A percentile compares a stretch with the other conserved stretches of the same genome.
Evolutionary conservation across 305 asterid genomes (phyloP).

Genomic region (Ajuga reptans): DNA sequence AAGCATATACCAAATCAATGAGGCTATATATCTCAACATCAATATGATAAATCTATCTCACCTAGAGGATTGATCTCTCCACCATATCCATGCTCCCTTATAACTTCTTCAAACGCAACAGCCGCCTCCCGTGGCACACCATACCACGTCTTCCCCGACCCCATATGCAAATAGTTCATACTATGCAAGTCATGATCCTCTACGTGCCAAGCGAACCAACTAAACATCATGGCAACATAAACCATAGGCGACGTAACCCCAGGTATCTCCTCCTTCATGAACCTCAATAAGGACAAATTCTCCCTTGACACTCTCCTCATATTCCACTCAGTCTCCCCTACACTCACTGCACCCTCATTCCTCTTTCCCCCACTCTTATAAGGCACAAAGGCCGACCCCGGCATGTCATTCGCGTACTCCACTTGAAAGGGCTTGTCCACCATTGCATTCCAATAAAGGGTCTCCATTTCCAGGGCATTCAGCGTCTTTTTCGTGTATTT

Average conservation of each 20-base stretch:
- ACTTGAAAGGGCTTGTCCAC: slow-evolving; percentile 89
- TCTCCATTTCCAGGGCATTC: slow-evolving; percentile 60
- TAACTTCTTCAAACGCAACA: slow-evolving; percentile 90
- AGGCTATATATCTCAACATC: slow-evolving; percentile 7
- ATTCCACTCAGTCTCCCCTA: slow-evolving; percentile 95
- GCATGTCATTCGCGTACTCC: slow-evolving; percentile 98
- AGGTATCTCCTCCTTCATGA: slow-evolving; percentile 98
- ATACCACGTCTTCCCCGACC: slow-evolving; percentile 95
- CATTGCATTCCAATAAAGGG: slow-evolving; percentile 90
- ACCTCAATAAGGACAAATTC: slow-evolving; percentile 68
- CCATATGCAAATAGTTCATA: slow-evolving; percentile 86
- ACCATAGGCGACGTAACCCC: slow-evolving; percentile 99
- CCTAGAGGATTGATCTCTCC: slow-evolving; percentile 97
- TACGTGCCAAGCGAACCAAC: slow-evolving; percentile 99
- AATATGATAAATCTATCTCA: slow-evolving; percentile 26
- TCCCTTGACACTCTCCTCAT: slow-evolving; percentile 96
- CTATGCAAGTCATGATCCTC: slow-evolving; percentile 99
- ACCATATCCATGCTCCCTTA: slow-evolving; percentile 85
- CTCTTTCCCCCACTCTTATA: slow-evolving; percentile 36
- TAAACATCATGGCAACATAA: slow-evolving; percentile 95
- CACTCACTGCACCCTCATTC: slow-evolving; percentile 37
- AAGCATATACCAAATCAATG: slow-evolving; percentile 6
- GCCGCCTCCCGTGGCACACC: slow-evolving; percentile 97
- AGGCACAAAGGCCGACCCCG: slow-evolving; percentile 84
- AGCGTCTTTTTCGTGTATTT: slow-evolving; percentile 47